Evolutionary conservation across 305 asterid genomes (phyloP).

Genomic region (Euphrasia arctica): DNA sequence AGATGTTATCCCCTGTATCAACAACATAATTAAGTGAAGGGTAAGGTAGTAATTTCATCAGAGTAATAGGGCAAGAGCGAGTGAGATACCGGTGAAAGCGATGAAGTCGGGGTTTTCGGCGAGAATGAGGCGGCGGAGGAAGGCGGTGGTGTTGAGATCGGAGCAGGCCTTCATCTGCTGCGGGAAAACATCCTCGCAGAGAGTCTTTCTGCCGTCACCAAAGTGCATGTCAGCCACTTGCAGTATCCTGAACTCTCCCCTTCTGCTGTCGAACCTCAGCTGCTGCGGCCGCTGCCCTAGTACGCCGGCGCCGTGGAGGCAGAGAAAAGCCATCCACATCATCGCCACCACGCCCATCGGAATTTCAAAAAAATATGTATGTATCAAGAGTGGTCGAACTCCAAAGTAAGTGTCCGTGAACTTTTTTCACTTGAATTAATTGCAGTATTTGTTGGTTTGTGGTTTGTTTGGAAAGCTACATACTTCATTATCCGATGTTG

Average conservation of each 20-base stretch:
- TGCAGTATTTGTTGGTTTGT: too few species aligned
- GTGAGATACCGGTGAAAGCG: constrained; percentile 59
- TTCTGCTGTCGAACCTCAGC: constrained; percentile 56
- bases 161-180: constrained; percentile 61
- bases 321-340: constrained; percentile 27
- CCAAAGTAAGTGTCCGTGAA: too few species aligned
- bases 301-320: constrained; percentile 29
- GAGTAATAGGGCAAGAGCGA: neutral
- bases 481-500: too few species aligned
- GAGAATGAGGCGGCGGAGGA: constrained; percentile 54
- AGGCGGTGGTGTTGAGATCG: constrained; percentile 87
- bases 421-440: too few species aligned
- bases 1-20: constrained; percentile 82
- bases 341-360: constrained; percentile 17
- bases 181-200: constrained; percentile 67
- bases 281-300: constrained; percentile 21
- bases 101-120: constrained; percentile 75
- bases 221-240: constrained; percentile 98
- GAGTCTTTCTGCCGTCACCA: constrained; percentile 65
- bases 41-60: too few species aligned
- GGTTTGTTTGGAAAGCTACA: too few species aligned
- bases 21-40: neutral
- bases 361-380: too few species aligned
- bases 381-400: too few species aligned
- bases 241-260: constrained; percentile 76